A percentile compares a stretch with the other conserved stretches of the same genome.
These are phyloP conservation scores for Eucalyptus decipiens DNA, from an alignment of 345 rosid genomes.

Conservation along the genomic window DNA sequence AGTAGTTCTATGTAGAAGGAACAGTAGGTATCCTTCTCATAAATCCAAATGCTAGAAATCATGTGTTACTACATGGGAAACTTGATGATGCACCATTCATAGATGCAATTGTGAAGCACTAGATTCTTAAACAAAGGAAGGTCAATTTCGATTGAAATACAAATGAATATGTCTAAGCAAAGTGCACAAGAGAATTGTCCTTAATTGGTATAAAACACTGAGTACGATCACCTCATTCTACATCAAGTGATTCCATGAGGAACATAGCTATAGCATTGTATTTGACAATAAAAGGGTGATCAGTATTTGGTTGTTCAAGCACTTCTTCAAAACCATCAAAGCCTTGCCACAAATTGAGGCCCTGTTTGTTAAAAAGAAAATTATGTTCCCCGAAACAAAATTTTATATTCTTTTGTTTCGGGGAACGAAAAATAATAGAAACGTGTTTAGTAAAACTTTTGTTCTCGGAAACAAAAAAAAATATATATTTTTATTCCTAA, in stretches of 20 bases:
- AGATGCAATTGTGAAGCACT: not conserved
- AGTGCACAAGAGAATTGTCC: not conserved
- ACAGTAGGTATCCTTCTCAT: not conserved
- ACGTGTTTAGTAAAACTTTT: too few species aligned
- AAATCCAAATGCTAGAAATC: too few species aligned
- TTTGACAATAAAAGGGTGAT: not conserved
- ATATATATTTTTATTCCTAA: too few species aligned
- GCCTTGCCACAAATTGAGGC: not conserved
- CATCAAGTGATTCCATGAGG: not conserved
- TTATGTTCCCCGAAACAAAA: too few species aligned
- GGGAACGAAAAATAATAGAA: too few species aligned
- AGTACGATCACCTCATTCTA: not conserved
- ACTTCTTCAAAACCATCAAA: not conserved
- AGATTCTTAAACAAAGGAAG: too few species aligned
- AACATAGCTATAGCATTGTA: not conserved
- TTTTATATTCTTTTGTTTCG: too few species aligned
- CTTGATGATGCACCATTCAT: not conserved
- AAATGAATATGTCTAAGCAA: too few species aligned
- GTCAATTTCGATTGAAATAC: too few species aligned
- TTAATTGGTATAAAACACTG: not conserved
- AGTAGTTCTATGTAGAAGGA: not conserved
- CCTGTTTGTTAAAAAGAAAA: too few species aligned
- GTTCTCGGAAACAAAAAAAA: too few species aligned
- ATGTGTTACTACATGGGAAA: not conserved
- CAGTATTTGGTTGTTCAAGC: too few species aligned